These are phyloP conservation scores for Cryptosporidium muris DNA, from an alignment of 169 alveolate genomes.

Conservation along the genomic window DNA sequence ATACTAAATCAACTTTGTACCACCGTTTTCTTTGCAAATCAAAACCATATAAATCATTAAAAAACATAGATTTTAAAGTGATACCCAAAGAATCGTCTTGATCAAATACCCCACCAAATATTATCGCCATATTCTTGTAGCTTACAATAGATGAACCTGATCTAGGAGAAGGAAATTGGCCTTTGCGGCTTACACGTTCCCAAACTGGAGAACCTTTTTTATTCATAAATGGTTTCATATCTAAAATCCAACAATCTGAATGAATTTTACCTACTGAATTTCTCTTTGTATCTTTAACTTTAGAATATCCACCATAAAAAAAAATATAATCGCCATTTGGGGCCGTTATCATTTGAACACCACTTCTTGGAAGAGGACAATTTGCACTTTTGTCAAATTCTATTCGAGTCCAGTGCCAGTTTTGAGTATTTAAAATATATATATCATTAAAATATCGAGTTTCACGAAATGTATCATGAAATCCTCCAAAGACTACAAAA, in stretches of 20 bases:
- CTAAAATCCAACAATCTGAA: conserved; percentile 86
- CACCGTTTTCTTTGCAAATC: conserved; percentile 75
- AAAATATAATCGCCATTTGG: conserved; percentile 72
- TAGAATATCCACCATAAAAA: conserved; percentile 89
- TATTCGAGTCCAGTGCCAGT: conserved; percentile 42
- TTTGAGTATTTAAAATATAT: conserved; percentile 72
- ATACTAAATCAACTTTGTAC: conserved; percentile 22
- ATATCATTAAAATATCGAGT: conserved; percentile 87
- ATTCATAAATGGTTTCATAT: conserved; percentile 78
- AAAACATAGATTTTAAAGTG: conserved; percentile 78
- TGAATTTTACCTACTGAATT: conserved; percentile 83
- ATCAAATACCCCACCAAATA: conserved; percentile 90
- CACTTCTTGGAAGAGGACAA: conserved; percentile 68
- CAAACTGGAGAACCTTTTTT: conserved; percentile 29
- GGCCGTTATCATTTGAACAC: conserved; percentile 52
- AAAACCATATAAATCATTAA: conserved; percentile 80
- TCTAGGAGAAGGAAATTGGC: conserved; percentile 72
- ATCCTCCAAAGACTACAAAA: conserved; percentile 90
- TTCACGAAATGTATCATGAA: conserved; percentile 85
- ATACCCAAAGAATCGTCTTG: conserved; percentile 81
- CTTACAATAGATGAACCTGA: conserved; percentile 80
- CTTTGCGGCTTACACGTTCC: conserved; percentile 56
- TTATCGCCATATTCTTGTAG: conserved; percentile 78
- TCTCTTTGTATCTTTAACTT: conserved; percentile 81
- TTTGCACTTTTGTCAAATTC: conserved; percentile 36